Evolutionary conservation across 1,284 basidiomycete species (phyloP).

Genomic region (Leucoagaricus sp.): DNA sequence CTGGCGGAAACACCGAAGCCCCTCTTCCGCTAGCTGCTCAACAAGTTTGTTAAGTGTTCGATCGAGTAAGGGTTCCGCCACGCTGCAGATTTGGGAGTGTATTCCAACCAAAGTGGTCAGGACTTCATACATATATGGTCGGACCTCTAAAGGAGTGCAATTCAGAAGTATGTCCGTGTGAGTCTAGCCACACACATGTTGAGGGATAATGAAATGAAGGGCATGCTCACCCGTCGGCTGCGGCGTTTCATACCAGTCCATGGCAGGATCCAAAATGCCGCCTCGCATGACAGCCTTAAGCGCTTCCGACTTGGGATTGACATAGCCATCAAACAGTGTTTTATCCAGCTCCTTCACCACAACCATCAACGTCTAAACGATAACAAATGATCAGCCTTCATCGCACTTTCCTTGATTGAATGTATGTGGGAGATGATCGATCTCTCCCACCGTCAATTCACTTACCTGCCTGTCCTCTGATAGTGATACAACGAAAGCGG

Average conservation of each 20-base stretch:
- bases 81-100: constrained; percentile 87
- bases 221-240: constrained; percentile 76
- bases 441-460: constrained; percentile 8
- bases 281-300: constrained; percentile 72
- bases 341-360: constrained; percentile 85
- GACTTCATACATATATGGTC: constrained; percentile 91
- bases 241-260: constrained; percentile 92
- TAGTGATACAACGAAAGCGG: constrained; percentile 75
- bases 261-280: constrained; percentile 78
- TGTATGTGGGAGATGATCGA: constrained; percentile 13
- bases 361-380: constrained; percentile 69
- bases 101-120: constrained; percentile 89
- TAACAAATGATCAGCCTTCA: not conserved
- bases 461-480: constrained; percentile 73
- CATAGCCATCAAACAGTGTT: constrained; percentile 85
- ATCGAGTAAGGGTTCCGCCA: constrained; percentile 79
- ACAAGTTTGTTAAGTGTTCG: constrained; percentile 84
- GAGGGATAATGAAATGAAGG: constrained; percentile 8
- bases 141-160: constrained; percentile 66
- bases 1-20: constrained; percentile 82
- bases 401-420: not conserved
- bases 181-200: not conserved
- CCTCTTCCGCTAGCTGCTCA: constrained; percentile 81
- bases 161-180: not conserved
- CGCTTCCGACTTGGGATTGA: constrained; percentile 73